phyloP scores from a whole-genome alignment of 371 early-diverging fungal genomes.

The Mortierella sp. region DNA sequence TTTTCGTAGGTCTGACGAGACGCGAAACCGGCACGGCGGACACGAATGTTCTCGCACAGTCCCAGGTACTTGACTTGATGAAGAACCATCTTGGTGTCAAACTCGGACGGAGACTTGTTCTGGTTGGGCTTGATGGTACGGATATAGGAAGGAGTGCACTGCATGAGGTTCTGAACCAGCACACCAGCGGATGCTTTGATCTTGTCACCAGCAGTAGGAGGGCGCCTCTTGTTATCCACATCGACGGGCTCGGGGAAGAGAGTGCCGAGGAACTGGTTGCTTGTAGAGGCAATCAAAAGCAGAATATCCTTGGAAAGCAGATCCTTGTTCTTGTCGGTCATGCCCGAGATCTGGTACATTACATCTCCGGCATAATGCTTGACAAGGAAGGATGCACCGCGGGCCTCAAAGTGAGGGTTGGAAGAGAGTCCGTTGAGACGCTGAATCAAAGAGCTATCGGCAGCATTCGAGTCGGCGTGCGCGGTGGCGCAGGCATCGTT shows the following conservation, averaged over 20 bases:
- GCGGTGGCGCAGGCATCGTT: constrained; percentile 96
- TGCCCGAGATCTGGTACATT: constrained; percentile 93
- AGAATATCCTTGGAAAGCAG: constrained; percentile 92
- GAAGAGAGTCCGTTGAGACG: constrained; percentile 77
- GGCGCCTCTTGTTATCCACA: constrained; percentile 90
- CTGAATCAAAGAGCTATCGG: constrained; percentile 90
- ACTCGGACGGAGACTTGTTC: constrained; percentile 91
- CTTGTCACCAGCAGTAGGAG: constrained; percentile 87
- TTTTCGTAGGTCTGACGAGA: constrained; percentile 94
- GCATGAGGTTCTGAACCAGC: constrained; percentile 94
- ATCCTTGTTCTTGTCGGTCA: constrained; percentile 99
- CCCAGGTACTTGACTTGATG: constrained; percentile 98
- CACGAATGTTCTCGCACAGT: constrained; percentile 97
- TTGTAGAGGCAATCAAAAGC: constrained; percentile 82
- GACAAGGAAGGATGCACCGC: constrained; percentile 85
- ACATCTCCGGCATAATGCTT: constrained; percentile 99
- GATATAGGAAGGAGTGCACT: constrained; percentile 98
- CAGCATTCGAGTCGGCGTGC: constrained; percentile 91
- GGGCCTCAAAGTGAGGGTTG: constrained; percentile 87
- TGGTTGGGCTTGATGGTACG: constrained; percentile 99
- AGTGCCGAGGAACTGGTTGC: constrained; percentile 73
- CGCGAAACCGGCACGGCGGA: constrained; percentile 97
- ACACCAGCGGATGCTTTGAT: constrained; percentile 78
- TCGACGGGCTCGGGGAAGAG: constrained; percentile 94
- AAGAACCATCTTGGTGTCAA: constrained; percentile 91